Evolutionary conservation across 805 yeast genomes (phyloP), one percentile per base, ranked within the genome.

Genomic region (Kodamaea lidongshanica): DNA sequence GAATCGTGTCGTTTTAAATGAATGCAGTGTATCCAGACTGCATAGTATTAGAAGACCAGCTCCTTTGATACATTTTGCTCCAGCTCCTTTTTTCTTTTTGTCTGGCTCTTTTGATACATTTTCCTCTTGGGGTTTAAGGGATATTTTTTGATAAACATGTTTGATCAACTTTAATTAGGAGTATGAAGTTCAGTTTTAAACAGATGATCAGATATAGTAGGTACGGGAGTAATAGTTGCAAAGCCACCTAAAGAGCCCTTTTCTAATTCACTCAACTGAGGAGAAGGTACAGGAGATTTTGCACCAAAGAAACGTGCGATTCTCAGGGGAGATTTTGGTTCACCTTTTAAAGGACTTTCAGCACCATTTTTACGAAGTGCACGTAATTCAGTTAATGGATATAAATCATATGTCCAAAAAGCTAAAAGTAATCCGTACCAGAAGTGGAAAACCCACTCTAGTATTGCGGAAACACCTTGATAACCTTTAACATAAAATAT

Each of bases 401-500:
- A 47, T 26, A 50, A 43, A 30, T 49, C 56, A 28, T 49, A 50
- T 16, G 54, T 47, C 53, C 54, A 50, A 35, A 50, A 50, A 5
- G 48, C 52, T 33, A 48, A 30, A 19, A 51, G 38, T 14, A 47
- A 35, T 4, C 53, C 52, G 32, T 51, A 51, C 52, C 52, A 49
- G 30, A 49, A 42, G 33, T 50, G 54, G 45, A 50, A 47, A n/a
- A 34, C 28, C 56, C 56, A 50, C 28, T 50, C 56, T 20, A 50
- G 38, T 6, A 46, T 26, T 12, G 44, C 40, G n/a, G 51, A 42
- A 13, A 41, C 35, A 15, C 34, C 38, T 25, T 38, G 32, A 19
- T 43, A 31, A 9, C 31, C 39, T 20, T 28, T 38, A n/a, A 43
- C 51, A 29, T 47, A 48, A 33, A 48, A 48, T 7, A 34, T 45